Base-by-base conservation (phyloP, 371 early-diverging fungal genomes). In the Mucor plumbeus region DNA sequence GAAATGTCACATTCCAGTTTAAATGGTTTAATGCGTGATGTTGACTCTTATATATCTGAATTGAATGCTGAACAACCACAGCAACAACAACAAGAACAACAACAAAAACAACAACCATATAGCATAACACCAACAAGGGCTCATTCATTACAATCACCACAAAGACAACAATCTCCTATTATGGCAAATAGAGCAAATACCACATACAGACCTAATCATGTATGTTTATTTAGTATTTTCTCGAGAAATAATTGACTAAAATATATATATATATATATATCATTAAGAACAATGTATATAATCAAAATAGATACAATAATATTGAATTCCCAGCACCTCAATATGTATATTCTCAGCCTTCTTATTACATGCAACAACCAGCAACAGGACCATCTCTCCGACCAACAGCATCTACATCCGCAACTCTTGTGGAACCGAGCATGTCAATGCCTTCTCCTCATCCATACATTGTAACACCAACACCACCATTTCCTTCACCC, bases 41-140 rank as follows among this genome's bases (percentile, higher is more conserved):
- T 73, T 8, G 67, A 73, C 40, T 54, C 67, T 33, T 73, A 59
- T 53, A 70, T 73, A 47, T 47, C 58, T 40, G 73, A 73, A 54
- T 17, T 70, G 9, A 50, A 55, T 56, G 35, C 60, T 26, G 61
- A 69, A 13, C 65, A 64, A 14, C n/a, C n/a, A n/a, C n/a, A n/a
- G n/a, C n/a, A n/a, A n/a, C n/a, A n/a, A n/a, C n/a, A n/a, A n/a
- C n/a, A n/a, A n/a, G n/a, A n/a, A n/a, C n/a, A n/a, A n/a, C n/a
- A n/a, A n/a, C n/a, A n/a, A n/a, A n/a, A n/a, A n/a, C 34, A 55
- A 34, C 35, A 5, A 3, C 17, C 11, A 3, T 21, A 5, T 13
- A 55, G 13, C 40, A 41, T 44, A 31, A 62, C 53, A 31, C 60
- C 66, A 1, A 43, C 53, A 14, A 26, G 68, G 11, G 39, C 63